A percentile compares a stretch with the other conserved stretches of the same genome.
Conservation (phyloP, 495 filamentous ascomycete species). For the Paragyromitra xinjiangensis region DNA sequence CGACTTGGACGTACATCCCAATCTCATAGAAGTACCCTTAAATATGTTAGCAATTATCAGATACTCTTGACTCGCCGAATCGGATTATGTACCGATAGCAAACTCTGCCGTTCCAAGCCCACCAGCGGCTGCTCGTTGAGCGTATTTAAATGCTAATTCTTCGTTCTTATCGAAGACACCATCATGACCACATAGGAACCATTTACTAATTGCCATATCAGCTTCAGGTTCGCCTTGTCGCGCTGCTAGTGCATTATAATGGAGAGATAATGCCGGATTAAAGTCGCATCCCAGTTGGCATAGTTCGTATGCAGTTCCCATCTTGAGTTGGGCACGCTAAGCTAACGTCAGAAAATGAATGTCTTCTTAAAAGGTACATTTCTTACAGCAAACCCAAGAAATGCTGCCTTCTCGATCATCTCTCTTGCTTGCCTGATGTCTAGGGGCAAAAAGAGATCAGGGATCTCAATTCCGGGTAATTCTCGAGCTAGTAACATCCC, state of each 20-base stretch:
- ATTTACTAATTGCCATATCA: conserved; percentile 96
- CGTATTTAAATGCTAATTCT: conserved; percentile 88
- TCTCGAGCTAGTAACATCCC: conserved; percentile 94
- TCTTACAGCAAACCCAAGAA: conserved; percentile 84
- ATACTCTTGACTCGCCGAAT: not conserved
- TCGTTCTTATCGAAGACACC: conserved; percentile 93
- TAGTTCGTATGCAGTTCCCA: conserved; percentile 94
- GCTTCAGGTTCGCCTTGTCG: conserved; percentile 88
- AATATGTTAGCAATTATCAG: conserved; percentile 29
- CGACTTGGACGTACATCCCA: conserved; percentile 82
- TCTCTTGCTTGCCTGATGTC: conserved; percentile 78
- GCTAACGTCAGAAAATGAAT: conserved; percentile 31
- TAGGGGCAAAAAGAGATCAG: conserved; percentile 74
- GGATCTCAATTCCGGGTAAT: conserved; percentile 84
- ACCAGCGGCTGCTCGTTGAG: conserved; percentile 79
- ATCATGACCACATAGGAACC: conserved; percentile 96
- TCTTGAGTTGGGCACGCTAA: conserved; percentile 87
- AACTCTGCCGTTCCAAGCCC: conserved; percentile 93
- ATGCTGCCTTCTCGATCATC: conserved; percentile 96
- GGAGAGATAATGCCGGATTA: conserved; percentile 86
- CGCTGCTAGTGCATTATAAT: conserved; percentile 94
- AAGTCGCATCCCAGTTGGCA: conserved; percentile 95
- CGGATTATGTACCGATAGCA: conserved; percentile 66
- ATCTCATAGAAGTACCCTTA: conserved; percentile 95
- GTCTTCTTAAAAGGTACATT: not conserved